These are phyloP conservation scores for Colletotrichum sp. DNA, from an alignment of 2,329 filamentous ascomycete genomes.

Conservation along the genomic window DNA sequence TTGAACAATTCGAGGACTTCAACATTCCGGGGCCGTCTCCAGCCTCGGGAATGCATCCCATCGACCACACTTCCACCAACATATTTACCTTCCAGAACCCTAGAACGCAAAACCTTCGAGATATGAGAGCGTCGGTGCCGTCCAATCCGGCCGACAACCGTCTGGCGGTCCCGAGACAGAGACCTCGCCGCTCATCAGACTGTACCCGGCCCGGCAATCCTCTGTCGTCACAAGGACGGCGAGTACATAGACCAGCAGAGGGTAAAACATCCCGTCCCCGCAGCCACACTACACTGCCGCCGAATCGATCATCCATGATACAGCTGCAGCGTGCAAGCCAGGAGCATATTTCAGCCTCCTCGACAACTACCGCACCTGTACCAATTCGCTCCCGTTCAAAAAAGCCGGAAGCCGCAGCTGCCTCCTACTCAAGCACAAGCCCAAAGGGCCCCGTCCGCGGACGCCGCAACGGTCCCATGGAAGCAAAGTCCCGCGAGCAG, in stretches of 20 bases:
- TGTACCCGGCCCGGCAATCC: not conserved
- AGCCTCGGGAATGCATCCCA: not conserved
- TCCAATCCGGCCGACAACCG: not conserved
- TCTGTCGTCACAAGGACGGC: not conserved
- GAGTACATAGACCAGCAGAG: not conserved
- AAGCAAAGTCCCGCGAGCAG: not conserved
- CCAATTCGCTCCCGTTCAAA: not conserved
- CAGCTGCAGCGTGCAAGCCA: not conserved
- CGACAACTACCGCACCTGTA: not conserved
- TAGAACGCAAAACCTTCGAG: not conserved
- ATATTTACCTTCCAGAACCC: not conserved
- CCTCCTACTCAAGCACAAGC: not conserved
- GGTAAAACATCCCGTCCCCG: not conserved
- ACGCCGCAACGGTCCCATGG: slow-evolving; percentile 13
- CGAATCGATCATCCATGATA: not conserved
- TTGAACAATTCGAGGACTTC: not conserved
- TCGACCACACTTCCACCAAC: not conserved
- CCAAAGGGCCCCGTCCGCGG: slow-evolving; percentile 2
- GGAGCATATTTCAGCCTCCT: not conserved
- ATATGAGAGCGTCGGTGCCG: not conserved
- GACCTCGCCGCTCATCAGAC: not conserved
- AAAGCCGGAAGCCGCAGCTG: not conserved
- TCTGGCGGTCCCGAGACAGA: not conserved
- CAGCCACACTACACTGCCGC: not conserved
- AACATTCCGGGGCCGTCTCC: not conserved